Percentiles rank a stretch among this genome's conserved stretches.
phyloP scores from a whole-genome alignment of 345 rosid species.

The Dovyalis caffra region DNA sequence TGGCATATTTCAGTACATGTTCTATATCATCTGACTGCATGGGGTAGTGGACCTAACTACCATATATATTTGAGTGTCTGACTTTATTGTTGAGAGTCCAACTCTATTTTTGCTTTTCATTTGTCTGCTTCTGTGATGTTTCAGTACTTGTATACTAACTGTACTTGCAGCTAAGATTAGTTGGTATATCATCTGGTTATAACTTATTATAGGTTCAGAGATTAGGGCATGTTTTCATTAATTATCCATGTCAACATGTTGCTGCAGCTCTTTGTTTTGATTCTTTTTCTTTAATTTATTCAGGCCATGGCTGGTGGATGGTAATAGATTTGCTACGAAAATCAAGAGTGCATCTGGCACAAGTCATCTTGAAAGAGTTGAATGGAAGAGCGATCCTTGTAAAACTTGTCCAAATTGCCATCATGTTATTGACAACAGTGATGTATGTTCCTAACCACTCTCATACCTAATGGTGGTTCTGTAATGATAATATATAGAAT shows the following conservation, averaged over 20 bases:
- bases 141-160: not conserved
- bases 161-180: not conserved
- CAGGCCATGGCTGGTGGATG: constrained; percentile 89
- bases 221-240: not conserved
- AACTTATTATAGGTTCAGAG: not conserved
- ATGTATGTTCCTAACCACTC: constrained; percentile 43
- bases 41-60: too few species aligned
- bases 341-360: constrained; percentile 72
- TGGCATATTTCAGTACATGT: too few species aligned
- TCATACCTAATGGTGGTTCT: not conserved
- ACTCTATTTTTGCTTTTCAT: not conserved
- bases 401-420: constrained; percentile 82
- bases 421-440: constrained; percentile 76
- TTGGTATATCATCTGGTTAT: not conserved
- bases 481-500: not conserved
- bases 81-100: not conserved
- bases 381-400: constrained; percentile 80
- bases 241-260: not conserved
- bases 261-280: not conserved
- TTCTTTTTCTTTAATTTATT: constrained; percentile 16
- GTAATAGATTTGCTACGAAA: constrained; percentile 75
- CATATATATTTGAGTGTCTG: too few species aligned
- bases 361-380: constrained; percentile 44
- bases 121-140: not conserved
- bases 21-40: not conserved